These are phyloP conservation scores for Viola odorata DNA, from an alignment of 345 rosid genomes.

Conservation along the genomic window DNA sequence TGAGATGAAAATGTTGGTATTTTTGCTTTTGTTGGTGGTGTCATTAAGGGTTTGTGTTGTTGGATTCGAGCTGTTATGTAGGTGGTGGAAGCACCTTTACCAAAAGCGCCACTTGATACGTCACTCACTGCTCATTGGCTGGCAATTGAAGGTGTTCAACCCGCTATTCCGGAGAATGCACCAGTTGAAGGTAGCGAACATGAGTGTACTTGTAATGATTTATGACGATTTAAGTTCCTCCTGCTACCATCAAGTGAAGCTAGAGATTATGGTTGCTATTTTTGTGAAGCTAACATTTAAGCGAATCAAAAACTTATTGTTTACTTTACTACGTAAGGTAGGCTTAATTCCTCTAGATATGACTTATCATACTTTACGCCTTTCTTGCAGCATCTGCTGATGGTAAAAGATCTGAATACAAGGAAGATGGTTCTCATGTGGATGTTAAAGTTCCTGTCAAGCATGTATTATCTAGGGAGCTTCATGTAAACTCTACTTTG, in stretches of 20 bases:
- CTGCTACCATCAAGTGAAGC: too few species aligned
- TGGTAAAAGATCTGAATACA: slow-evolving; percentile 55
- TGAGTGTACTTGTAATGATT: too few species aligned
- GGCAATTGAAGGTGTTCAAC: slow-evolving; percentile 90
- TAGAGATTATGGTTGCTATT: too few species aligned
- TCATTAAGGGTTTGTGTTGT: neutral
- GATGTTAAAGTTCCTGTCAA: slow-evolving; percentile 53
- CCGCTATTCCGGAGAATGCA: slow-evolving; percentile 67
- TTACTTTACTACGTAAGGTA: too few species aligned
- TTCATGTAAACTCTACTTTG: slow-evolving; percentile 45
- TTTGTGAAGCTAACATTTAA: too few species aligned
- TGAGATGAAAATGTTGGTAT: too few species aligned
- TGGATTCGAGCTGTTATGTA: slow-evolving; percentile 14
- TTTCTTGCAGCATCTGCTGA: slow-evolving; percentile 37
- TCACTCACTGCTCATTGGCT: slow-evolving; percentile 64
- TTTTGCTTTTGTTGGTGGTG: too few species aligned
- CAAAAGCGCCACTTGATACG: slow-evolving; percentile 53
- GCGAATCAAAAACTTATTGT: too few species aligned
- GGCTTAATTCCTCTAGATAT: neutral
- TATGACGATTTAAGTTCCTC: too few species aligned
- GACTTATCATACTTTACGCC: neutral
- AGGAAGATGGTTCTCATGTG: slow-evolving; percentile 55
- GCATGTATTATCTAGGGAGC: slow-evolving; percentile 66
- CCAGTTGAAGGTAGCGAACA: slow-evolving; percentile 47
- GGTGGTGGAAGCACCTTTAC: slow-evolving; percentile 65